Conservation (phyloP, 2,329 filamentous ascomycete genomes). For the Cryphonectria radicalis region DNA sequence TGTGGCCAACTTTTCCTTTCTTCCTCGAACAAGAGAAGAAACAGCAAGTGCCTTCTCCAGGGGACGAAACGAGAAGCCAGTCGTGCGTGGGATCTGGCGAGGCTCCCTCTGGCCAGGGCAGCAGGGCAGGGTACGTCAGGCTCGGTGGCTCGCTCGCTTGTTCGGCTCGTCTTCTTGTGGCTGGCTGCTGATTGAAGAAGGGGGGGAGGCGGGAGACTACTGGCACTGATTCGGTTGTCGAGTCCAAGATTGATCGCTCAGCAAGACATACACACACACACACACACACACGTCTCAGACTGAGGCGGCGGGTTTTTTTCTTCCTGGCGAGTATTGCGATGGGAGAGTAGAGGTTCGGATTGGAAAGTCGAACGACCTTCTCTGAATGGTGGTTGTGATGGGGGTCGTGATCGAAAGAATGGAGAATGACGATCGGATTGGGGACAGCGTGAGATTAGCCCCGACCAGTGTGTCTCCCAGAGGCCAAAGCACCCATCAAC, state of each 20-base stretch:
- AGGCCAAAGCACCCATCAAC: background rate
- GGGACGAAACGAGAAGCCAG: background rate
- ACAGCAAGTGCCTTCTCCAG: background rate
- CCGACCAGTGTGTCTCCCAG: background rate
- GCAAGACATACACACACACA: background rate
- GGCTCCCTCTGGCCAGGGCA: conserved; percentile 1
- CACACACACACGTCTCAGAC: background rate
- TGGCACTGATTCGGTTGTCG: background rate
- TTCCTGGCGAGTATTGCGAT: background rate
- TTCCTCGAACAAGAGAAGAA: background rate
- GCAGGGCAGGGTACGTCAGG: conserved; percentile 3
- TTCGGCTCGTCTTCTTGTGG: background rate
- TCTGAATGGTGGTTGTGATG: background rate
- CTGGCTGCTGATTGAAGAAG: background rate
- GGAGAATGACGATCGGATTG: conserved; percentile 2
- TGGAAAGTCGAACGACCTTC: background rate
- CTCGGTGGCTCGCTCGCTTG: background rate
- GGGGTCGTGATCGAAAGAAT: background rate
- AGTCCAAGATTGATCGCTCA: background rate
- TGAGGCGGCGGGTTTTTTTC: background rate
- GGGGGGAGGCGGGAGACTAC: background rate
- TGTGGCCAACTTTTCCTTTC: background rate
- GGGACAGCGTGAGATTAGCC: conserved; percentile 4
- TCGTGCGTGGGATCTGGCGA: background rate
- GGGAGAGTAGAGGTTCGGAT: background rate